A percentile compares a stretch with the other conserved stretches of the same genome.
phyloP scores from a whole-genome alignment of 2,329 filamentous ascomycete genomes.

The Claviceps spartinae region DNA sequence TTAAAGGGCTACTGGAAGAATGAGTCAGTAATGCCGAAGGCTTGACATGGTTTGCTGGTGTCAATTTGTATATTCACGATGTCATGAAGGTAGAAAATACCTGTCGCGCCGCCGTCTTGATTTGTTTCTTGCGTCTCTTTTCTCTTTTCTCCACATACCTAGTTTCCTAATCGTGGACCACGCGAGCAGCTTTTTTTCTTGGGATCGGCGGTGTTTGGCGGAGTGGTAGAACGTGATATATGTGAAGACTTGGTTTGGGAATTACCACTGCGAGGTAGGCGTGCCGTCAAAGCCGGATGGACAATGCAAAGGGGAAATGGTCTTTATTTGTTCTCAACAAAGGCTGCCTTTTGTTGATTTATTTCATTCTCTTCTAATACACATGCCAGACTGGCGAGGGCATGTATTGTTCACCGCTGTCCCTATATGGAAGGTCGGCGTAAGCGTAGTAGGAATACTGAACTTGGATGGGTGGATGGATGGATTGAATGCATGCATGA shows the following conservation, averaged over 20 bases:
- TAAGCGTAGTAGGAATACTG: slow-evolving; percentile 15
- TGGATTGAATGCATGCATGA: slow-evolving; percentile 31
- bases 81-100: slow-evolving; percentile 19
- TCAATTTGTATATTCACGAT: slow-evolving; percentile 19
- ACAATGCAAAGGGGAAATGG: background rate
- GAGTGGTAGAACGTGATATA: background rate
- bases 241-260: background rate
- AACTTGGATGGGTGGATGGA: background rate
- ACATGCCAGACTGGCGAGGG: slow-evolving; percentile 26
- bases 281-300: background rate
- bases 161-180: slow-evolving; percentile 3
- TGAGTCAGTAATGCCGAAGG: background rate
- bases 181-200: slow-evolving; percentile 8
- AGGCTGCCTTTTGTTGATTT: slow-evolving; percentile 10
- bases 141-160: slow-evolving; percentile 1
- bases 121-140: slow-evolving; percentile 3
- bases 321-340: background rate
- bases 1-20: background rate
- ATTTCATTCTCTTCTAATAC: slow-evolving; percentile 18
- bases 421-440: slow-evolving; percentile 3
- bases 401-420: slow-evolving; percentile 8
- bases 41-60: slow-evolving; percentile 1
- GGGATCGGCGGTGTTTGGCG: slow-evolving; percentile 4
- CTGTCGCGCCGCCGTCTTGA: slow-evolving; percentile 1
- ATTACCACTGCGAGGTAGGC: background rate